Conservation (phyloP, 345 rosid genomes). For the Punica granatum region DNA sequence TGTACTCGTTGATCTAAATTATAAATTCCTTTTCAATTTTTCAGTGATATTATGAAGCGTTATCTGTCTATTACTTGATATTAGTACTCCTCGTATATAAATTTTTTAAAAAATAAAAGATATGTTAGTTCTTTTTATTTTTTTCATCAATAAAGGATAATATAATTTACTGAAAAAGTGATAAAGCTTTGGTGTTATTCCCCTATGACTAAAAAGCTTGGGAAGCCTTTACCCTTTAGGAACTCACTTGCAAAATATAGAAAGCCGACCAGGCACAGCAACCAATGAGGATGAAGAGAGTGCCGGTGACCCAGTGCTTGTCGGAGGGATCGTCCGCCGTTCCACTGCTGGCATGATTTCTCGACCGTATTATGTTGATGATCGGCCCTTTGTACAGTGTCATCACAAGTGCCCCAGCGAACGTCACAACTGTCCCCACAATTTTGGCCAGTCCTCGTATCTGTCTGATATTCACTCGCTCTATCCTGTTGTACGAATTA, state of each 20-base stretch:
- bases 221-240: neutral
- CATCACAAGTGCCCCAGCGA: slow-evolving; percentile 65
- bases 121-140: too few species aligned
- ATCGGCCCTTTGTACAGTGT: slow-evolving; percentile 65
- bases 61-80: too few species aligned
- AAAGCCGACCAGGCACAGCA: slow-evolving; percentile 73
- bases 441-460: slow-evolving; percentile 51
- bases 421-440: slow-evolving; percentile 48
- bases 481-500: slow-evolving; percentile 33
- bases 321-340: slow-evolving; percentile 14
- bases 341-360: slow-evolving; percentile 12
- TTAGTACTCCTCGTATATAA: too few species aligned
- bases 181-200: too few species aligned
- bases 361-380: slow-evolving; percentile 30
- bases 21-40: too few species aligned
- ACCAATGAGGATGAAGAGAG: slow-evolving; percentile 51
- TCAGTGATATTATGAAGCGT: too few species aligned
- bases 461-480: slow-evolving; percentile 38
- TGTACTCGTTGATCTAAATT: too few species aligned
- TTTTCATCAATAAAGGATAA: too few species aligned
- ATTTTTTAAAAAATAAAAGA: too few species aligned
- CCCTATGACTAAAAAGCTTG: too few species aligned
- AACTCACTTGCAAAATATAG: slow-evolving; percentile 44
- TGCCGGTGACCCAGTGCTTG: slow-evolving; percentile 55
- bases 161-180: too few species aligned